A percentile compares a stretch with the other conserved stretches of the same genome.
These are phyloP conservation scores for Malania oleifera DNA, from an alignment of 164 flowering plant species.

Conservation along the genomic window DNA sequence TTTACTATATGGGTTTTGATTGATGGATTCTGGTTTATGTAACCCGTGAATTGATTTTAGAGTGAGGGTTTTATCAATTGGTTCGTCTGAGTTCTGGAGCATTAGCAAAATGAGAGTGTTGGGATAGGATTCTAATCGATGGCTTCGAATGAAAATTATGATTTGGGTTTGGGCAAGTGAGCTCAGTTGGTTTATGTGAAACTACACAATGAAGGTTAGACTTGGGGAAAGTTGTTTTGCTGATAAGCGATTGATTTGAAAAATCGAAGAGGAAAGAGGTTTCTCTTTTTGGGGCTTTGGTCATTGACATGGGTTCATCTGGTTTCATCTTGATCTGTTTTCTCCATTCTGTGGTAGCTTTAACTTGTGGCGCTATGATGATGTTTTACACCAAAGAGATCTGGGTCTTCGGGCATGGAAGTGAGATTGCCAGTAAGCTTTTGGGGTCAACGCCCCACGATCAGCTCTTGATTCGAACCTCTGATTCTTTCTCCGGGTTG, in stretches of 20 bases:
- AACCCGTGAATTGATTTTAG: too few relatives aligned
- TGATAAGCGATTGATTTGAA: too few relatives aligned
- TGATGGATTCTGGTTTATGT: too few relatives aligned
- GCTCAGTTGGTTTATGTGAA: background rate
- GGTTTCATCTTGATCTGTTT: constrained; percentile 57
- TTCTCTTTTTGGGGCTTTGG: background rate
- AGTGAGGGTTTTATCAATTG: too few relatives aligned
- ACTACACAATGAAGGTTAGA: background rate
- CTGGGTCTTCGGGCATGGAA: constrained; percentile 48
- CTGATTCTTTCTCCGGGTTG: constrained; percentile 75
- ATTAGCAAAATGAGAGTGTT: too few relatives aligned
- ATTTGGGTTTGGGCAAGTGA: too few relatives aligned
- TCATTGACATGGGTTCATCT: constrained; percentile 22
- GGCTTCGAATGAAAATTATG: too few relatives aligned
- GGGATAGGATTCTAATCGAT: too few relatives aligned
- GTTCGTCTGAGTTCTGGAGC: too few relatives aligned
- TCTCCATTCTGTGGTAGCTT: constrained; percentile 57
- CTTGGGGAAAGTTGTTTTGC: background rate
- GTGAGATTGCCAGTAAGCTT: constrained; percentile 58
- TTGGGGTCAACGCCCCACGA: constrained; percentile 79
- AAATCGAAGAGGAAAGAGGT: too few relatives aligned
- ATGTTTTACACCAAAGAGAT: constrained; percentile 66
- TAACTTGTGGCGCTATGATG: constrained; percentile 60
- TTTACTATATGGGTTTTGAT: too few relatives aligned
- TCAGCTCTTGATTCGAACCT: constrained; percentile 55